Evolutionary conservation across 352 stramenopile genomes (phyloP), one percentile per base, ranked within the genome.

Genomic region (Pythium aristosporum): DNA sequence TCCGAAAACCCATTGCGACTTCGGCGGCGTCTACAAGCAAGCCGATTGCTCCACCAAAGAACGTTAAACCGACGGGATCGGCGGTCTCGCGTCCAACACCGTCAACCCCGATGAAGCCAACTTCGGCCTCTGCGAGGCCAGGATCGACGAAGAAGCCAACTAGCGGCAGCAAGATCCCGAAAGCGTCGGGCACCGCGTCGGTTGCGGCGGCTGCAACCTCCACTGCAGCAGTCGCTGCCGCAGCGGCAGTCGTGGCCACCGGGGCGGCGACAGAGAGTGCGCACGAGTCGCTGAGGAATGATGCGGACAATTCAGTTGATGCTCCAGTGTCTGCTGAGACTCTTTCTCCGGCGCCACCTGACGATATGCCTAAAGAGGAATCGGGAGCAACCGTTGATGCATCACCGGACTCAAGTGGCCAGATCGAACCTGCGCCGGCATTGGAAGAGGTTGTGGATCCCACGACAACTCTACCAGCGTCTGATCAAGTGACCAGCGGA

Each of bases 111-210:
- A 28, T 16, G 25, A 50, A 43, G 36, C 21, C n/a, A 5, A 28
- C 18, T 4, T 41, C 34, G 1, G 13, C 39, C 2, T 42, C 34
- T 28, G 39, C 43, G 5, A 63, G 41, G 39, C n/a, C 56, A 18
- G 30, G 43, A 6, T 55, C 56, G 28, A 55, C 51, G 15, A 20
- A 9, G 5, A 58, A 47, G 32, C 51, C 51, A 32, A 46, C 51
- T 20, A 0, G 1, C 21, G 39, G 13, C 2, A 46, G 16, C 11
- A 46, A 46, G 18, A 46, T 3, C 39, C 21, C 39, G 39, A 46
- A 46, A 46, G 18, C 5, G 39, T 6, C 39, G 16, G 39, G 16
- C 13, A n/a, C 7, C 12, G 20, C 16, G 28, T 18, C 32, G 12
- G 50, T 16, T 1, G 21, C 12, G 10, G 36, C 51, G 16, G 34